phyloP scores from a whole-genome alignment of 495 filamentous ascomycete species.

The Lasiosphaeriaceae sp. region DNA sequence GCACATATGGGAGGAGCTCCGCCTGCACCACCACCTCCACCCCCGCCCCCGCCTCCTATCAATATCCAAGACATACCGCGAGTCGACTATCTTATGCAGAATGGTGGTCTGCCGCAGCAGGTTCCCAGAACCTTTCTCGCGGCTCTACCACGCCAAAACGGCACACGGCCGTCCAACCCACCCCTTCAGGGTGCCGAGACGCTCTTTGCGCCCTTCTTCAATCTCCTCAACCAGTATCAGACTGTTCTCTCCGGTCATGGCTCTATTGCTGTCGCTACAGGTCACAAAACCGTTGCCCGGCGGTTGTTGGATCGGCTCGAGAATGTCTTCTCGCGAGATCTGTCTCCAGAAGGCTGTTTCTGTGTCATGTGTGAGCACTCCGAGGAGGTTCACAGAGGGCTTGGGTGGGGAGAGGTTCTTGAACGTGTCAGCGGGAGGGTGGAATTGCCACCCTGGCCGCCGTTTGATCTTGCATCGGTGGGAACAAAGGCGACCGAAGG shows the following conservation, averaged over 20 bases:
- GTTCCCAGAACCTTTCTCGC: slow-evolving; percentile 65
- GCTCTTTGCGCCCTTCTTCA: slow-evolving; percentile 75
- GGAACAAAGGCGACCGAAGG: slow-evolving; percentile 50
- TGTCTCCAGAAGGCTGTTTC: slow-evolving; percentile 73
- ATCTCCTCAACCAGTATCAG: slow-evolving; percentile 79
- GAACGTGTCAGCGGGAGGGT: slow-evolving; percentile 86
- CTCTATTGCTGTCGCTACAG: slow-evolving; percentile 91
- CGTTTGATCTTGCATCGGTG: slow-evolving; percentile 69
- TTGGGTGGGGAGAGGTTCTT: slow-evolving; percentile 97
- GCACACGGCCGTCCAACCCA: slow-evolving; percentile 46
- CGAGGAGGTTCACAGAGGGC: slow-evolving; percentile 57
- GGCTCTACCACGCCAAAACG: slow-evolving; percentile 45
- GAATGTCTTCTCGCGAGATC: slow-evolving; percentile 86
- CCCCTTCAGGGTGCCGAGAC: slow-evolving; percentile 56
- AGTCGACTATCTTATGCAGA: slow-evolving; percentile 84
- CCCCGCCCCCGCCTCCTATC: slow-evolving; percentile 75
- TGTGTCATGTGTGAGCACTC: slow-evolving; percentile 69
- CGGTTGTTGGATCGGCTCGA: slow-evolving; percentile 89
- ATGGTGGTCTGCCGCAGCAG: slow-evolving; percentile 69
- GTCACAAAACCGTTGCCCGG: slow-evolving; percentile 90
- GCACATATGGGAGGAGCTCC: slow-evolving; percentile 15
- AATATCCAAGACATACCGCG: slow-evolving; percentile 60
- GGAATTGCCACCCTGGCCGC: slow-evolving; percentile 82
- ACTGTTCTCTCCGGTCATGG: slow-evolving; percentile 77
- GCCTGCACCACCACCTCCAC: slow-evolving; percentile 64